Evolutionary conservation across 192 early-diverging fungal species (phyloP).

Genomic region (Tieghemiomyces parasiticus): DNA sequence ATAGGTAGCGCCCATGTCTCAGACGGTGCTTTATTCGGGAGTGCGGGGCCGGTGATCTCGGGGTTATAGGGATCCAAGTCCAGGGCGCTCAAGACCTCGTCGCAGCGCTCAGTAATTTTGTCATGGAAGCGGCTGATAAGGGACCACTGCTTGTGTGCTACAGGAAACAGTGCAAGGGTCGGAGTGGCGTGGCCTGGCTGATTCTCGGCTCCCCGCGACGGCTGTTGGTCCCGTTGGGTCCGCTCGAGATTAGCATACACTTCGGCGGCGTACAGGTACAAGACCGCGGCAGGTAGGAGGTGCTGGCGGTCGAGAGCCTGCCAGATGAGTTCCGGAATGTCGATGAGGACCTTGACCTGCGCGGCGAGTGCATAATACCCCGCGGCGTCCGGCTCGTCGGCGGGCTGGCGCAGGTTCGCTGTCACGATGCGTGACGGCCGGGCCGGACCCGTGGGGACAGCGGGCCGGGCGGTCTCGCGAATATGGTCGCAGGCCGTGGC

Average conservation of each 20-base stretch:
- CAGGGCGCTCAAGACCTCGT: not conserved
- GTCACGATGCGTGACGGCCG: not conserved
- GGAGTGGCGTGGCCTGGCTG: not conserved
- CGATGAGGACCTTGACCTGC: not conserved
- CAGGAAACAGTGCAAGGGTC: not conserved
- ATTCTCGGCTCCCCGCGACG: too few relatives aligned
- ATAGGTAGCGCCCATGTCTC: not conserved
- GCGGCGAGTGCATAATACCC: not conserved
- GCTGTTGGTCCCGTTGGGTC: not conserved
- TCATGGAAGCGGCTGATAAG: not conserved
- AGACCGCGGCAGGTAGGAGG: not conserved
- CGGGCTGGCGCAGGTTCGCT: not conserved
- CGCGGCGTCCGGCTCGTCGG: not conserved
- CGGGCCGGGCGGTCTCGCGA: too few relatives aligned
- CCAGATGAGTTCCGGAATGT: conserved; percentile 6
- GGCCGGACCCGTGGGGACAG: not conserved
- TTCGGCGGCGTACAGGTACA: not conserved
- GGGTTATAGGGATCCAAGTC: not conserved
- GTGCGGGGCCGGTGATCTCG: not conserved
- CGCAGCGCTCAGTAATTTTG: not conserved
- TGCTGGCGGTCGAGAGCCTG: conserved; percentile 1
- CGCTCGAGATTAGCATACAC: not conserved
- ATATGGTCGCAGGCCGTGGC: not conserved
- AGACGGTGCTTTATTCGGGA: not conserved
- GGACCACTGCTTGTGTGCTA: conserved; percentile 2